A percentile compares a stretch with the other conserved stretches of the same genome.
Conservation (phyloP, 192 early-diverging fungal species). For the Coemansia sp. region DNA sequence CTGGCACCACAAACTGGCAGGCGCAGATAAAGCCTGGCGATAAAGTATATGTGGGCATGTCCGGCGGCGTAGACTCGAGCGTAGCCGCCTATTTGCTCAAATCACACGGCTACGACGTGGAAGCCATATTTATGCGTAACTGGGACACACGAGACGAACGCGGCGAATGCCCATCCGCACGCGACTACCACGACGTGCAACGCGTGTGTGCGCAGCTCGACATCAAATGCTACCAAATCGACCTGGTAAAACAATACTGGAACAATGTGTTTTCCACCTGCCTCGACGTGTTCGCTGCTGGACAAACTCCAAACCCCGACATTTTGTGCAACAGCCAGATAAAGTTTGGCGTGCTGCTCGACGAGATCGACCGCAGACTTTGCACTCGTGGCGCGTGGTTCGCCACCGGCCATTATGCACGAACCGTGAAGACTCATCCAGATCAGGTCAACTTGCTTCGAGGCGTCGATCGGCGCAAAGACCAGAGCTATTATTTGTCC, state of each 20-base stretch:
- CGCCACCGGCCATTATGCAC: conserved; percentile 68
- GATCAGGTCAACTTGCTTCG: conserved; percentile 7
- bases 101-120: conserved; percentile 60
- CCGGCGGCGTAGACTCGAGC: conserved; percentile 93
- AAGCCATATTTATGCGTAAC: conserved; percentile 91
- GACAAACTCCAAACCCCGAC: conserved; percentile 91
- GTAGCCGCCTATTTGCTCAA: conserved; percentile 78
- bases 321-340: conserved; percentile 86
- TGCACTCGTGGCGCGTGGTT: conserved; percentile 40
- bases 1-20: conserved; percentile 1
- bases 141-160: conserved; percentile 86
- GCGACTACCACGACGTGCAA: conserved; percentile 80
- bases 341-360: conserved; percentile 90
- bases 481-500: conserved; percentile 93
- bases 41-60: conserved; percentile 79
- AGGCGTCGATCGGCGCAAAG: conserved; percentile 73
- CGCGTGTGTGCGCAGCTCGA: conserved; percentile 64
- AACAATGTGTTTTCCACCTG: conserved; percentile 79
- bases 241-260: conserved; percentile 92
- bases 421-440: neutral
- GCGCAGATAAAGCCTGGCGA: conserved; percentile 8
- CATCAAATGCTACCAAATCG: conserved; percentile 64
- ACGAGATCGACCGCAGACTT: conserved; percentile 37
- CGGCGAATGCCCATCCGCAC: conserved; percentile 71
- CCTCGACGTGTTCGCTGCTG: conserved; percentile 67